These are phyloP conservation scores for Microthyrium microscopicum DNA, from an alignment of 2,329 filamentous ascomycete genomes.

Conservation along the genomic window DNA sequence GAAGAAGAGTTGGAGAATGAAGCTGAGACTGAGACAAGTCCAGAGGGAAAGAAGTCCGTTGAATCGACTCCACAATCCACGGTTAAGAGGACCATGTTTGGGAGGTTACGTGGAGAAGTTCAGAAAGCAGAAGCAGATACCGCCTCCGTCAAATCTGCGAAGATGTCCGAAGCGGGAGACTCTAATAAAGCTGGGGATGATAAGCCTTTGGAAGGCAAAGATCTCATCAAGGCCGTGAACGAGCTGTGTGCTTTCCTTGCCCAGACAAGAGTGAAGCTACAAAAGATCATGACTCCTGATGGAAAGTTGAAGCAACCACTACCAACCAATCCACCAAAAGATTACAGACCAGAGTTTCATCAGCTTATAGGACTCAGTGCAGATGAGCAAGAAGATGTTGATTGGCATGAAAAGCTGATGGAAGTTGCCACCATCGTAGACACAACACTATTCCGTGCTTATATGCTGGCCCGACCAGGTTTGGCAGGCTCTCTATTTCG, in stretches of 20 bases:
- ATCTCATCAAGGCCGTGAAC: conserved; percentile 63
- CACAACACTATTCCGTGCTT: conserved; percentile 82
- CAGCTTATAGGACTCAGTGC: conserved; percentile 21
- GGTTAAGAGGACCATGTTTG: conserved; percentile 26
- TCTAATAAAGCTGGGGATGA: conserved; percentile 25
- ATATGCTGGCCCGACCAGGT: conserved; percentile 81
- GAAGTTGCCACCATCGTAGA: conserved; percentile 74
- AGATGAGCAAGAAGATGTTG: conserved; percentile 23
- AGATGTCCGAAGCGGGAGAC: conserved; percentile 39
- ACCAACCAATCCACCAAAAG: conserved; percentile 25
- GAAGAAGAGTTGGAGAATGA: conserved; percentile 25
- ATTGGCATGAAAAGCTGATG: conserved; percentile 55
- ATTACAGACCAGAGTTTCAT: conserved; percentile 25
- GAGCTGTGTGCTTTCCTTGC: conserved; percentile 80
- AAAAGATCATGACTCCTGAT: conserved; percentile 42
- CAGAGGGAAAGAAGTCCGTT: conserved; percentile 12
- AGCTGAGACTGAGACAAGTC: conserved; percentile 18
- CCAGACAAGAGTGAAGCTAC: conserved; percentile 54
- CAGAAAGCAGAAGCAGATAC: conserved; percentile 32
- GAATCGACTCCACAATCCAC: conserved; percentile 14
- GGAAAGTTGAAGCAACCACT: conserved; percentile 42
- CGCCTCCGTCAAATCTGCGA: conserved; percentile 43
- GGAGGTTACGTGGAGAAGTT: conserved; percentile 28
- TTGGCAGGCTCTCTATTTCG: conserved; percentile 83
- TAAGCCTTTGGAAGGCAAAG: conserved; percentile 51